Base-by-base conservation (phyloP, 345 rosid genomes). In the Eucalyptus guilfoylei region DNA sequence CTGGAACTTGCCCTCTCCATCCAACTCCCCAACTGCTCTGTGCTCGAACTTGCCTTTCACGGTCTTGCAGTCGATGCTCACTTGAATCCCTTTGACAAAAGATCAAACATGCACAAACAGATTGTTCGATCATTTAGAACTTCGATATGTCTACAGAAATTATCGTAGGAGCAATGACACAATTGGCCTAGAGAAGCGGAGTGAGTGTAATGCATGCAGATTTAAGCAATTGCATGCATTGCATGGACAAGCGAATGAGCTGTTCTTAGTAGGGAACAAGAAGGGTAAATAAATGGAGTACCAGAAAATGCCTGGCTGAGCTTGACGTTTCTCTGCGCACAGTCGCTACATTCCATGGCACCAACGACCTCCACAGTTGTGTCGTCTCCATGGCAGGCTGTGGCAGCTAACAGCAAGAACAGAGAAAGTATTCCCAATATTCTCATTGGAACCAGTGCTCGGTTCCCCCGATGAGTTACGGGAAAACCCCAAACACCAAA, bases 21-120 rank as follows among this genome's bases (percentile, higher is more conserved):
- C 97, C 9, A 97, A 92, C 92, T 94, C 92, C 4, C 95, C 95
- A 1, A 49, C 85, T 2, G 96, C 98, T 90, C 89, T 92, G 14
- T 93, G 94, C 72, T 92, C 91, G 88, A 96, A 95, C 62, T 90
- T 85, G 28, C 95, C 96, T 47, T 91, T 90, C 37, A 89, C 89
- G 1, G 62, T 88, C 93, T 96, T 93, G 91, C 99, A 97, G 0
- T 97, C 98, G 30, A 97, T 94, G 23, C 92, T 94, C 49, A 97
- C 97, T 4, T 90, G 91, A 45, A 97, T 96, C 89, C 99, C 99
- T 96, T 37, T 6, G 83, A 76, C 42, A 26, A 37, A 21, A 76
- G 44, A 69, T 69, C 80, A 69, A 37, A 17, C 5, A 26, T 3
- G 14, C 45, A 40, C 83, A 40, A 76, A 37, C 83, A 76, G 83